Base-by-base conservation (phyloP, 2,329 filamentous ascomycete species). In the Delphinella strobiligena region DNA sequence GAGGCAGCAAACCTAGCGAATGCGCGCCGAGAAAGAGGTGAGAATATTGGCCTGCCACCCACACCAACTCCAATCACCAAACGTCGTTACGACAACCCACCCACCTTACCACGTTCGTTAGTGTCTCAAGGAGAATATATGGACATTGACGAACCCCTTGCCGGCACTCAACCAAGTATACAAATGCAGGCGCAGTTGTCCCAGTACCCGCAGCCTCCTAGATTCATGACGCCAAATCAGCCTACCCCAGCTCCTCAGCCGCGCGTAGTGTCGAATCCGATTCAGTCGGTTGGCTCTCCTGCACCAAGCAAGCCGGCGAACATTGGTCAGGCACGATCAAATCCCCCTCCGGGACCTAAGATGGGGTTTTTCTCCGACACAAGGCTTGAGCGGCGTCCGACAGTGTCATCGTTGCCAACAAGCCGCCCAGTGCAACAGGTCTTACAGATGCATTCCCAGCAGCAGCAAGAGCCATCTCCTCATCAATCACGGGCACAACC, bases 21-120 rank as follows among this genome's bases (percentile, higher is more conserved):
- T 45, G 44, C 49, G 19, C 56, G 59, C 40, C 59, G 61, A 17
- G 54, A 59, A 18, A 54, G 60, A 34, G 66, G 67, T 24, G 65
- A 67, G 45, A 60, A 67, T 41, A 47, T 66, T 31, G 67, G 67
- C 8, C 59, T 64, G 37, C 64, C 66, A 24, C 67, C 67, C 9
- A 62, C 62, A n/a, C 66, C 67, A 2, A 67, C 65, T 19, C 64
- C 64, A 10, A 62, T 66, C 36, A 48, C 52, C 32, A 69, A 68
- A 50, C 58, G 66, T 46, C 63, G 65, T 35, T 68, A 68, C 42
- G 66, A 70, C 40, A 55, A 57, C 31, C 59, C 60, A 12, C 39
- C 39, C 4, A 50, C 54, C 39, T 51, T 56, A 14, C 61, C 61
- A 11, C 62, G 66, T 7, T 54, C 62, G 27, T 54, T 68, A 41